Evolutionary conservation across 129 eudicot genomes (phyloP), one percentile per base, ranked within the genome.

Genomic region (Rutidosis leptorrhynchoides): DNA sequence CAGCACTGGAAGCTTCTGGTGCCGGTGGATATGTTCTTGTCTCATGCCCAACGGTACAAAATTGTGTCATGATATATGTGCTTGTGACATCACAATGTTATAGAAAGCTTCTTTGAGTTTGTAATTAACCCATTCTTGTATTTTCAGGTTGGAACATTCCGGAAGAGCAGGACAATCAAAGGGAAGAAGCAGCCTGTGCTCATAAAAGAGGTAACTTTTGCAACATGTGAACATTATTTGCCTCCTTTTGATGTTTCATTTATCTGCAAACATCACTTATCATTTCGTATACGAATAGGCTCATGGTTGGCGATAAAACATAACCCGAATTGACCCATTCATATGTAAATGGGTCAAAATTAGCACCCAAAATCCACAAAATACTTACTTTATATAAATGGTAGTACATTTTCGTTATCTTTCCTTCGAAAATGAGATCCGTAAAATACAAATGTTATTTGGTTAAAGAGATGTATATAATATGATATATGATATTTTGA

Each of bases 1-100:
- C n/a, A n/a, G n/a, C n/a, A n/a, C n/a, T n/a, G n/a, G 98, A 88
- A 65, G 96, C 96, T 67, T 83, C 96, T 75, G 98, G 98, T 62
- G 76, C 82, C 52, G 79, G 62, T 60, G 90, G 90, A 72, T 92
- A 85, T 65, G 87, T 83, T 79, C 67, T 92, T 20, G 95, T 92
- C 63, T 61, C 91, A 71, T 85, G 84, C 29, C 90, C 98, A 69
- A 68, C 83, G 71, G 98, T 92, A 83, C 53, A 42, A 42, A 26
- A 82, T 72, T 56, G 10, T 25, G 20, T 59, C 2, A 0, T 7
- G 33, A 15, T 17, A 32, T 62, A 2, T 52, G 10, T 26, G 28
- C 64, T 0, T n/a, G 42, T 69, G 22, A 32, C 25, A 24, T 11
- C 62, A 42, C 15, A 27, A 16, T 5, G 53, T 40, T 35, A 62